Percentiles rank a stretch among this genome's conserved stretches.
phyloP scores from a whole-genome alignment of 2,329 filamentous ascomycete genomes.

The Neopestalotiopsis rosae region DNA sequence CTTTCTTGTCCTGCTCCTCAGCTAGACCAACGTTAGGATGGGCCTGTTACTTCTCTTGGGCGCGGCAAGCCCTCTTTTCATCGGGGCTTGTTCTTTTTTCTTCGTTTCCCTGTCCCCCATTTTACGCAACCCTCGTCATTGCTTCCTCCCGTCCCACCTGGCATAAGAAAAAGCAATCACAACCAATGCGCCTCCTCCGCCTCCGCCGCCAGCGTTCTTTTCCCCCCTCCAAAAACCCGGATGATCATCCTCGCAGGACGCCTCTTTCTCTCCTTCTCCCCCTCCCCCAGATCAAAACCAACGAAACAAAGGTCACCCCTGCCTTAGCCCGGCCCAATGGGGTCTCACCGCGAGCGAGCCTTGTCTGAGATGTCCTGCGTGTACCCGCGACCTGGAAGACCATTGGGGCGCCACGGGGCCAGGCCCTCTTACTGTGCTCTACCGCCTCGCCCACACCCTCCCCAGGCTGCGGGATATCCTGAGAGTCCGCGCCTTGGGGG shows the following conservation, averaged over 20 bases:
- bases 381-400: conserved; percentile 9
- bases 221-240: not conserved
- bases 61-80: not conserved
- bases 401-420: conserved; percentile 8
- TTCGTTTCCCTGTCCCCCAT: not conserved
- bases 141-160: not conserved
- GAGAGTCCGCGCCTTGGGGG: not conserved
- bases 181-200: not conserved
- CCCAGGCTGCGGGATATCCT: not conserved
- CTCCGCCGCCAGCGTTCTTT: not conserved
- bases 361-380: conserved; percentile 15
- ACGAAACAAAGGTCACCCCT: conserved; percentile 7
- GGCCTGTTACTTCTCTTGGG: not conserved
- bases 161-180: not conserved
- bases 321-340: conserved; percentile 5
- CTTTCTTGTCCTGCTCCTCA: not conserved
- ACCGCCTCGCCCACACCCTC: not conserved
- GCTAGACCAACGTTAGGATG: not conserved
- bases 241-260: conserved; percentile 13
- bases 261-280: not conserved
- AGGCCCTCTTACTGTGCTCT: not conserved
- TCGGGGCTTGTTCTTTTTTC: not conserved
- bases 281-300: conserved; percentile 3
- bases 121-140: not conserved
- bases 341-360: not conserved